Base-by-base conservation (phyloP, 2,329 filamentous ascomycete genomes). In the Gnomoniopsis sp. region DNA sequence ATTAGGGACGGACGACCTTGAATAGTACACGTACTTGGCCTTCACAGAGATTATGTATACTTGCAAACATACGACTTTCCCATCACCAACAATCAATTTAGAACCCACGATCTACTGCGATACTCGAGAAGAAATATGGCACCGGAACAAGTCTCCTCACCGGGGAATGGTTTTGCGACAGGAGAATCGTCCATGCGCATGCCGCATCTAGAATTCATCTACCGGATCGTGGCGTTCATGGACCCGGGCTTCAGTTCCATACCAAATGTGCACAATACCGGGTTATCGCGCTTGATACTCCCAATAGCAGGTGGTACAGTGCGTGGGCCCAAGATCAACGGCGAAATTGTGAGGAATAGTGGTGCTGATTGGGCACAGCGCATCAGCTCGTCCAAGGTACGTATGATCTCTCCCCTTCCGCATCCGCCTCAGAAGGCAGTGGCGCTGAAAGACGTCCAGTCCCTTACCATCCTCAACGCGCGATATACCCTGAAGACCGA, bases 181-280 rank as follows among this genome's bases (percentile, higher is more conserved):
- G 55, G 58, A 33, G 60, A 63, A 23, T 62, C 61, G 11, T 58
- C 62, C 19, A 65, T 66, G 64, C 60, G 62, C 17, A 57, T 59
- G 59, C 63, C 65, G 30, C 61, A 66, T 38, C 52, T 66, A 1
- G 57, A 66, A 14, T 64, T 66, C 48, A 59, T 66, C 49, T 66
- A 66, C 34, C 62, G 62, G 21, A 66, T 65, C 49, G 63, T 66
- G 17, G 62, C 60, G 26, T 53, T 65, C 8, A 66, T 66, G 63
- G 57, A 63, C 19, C 55, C 54, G 7, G 36, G 36, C 8, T 53
- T 44, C 23, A 64, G 53, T n/a, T 47, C 59, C 12, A 66, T 66
- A 23, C 49, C 44, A 26, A 64, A 64, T 17, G 53, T 63, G 3
- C 60, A 62, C 17, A 59, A 57, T 23, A 61, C 56, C 1, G 53